Evolutionary conservation across 495 filamentous ascomycete genomes (phyloP).

Genomic region (Penicillium canescens): DNA sequence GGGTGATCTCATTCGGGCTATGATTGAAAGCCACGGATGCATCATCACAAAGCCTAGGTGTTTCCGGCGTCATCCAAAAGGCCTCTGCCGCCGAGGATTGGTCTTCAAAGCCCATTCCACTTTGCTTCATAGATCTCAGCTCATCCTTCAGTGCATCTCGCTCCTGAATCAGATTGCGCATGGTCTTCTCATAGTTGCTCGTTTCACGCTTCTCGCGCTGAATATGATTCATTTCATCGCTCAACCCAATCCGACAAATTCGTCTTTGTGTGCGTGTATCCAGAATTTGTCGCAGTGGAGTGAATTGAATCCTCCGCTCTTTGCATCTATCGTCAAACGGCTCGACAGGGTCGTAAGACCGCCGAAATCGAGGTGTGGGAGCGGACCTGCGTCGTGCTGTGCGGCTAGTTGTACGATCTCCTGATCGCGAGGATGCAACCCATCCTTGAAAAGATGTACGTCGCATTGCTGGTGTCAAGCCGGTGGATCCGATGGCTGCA

Average conservation of each 20-base stretch:
- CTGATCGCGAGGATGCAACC: constrained; percentile 7
- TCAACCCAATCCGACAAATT: constrained; percentile 68
- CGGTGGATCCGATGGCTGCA: constrained; percentile 48
- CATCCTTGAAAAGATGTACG: constrained; percentile 51
- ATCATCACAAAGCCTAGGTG: constrained; percentile 19
- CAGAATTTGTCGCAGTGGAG: constrained; percentile 67
- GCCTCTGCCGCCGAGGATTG: constrained; percentile 21
- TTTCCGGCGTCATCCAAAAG: constrained; percentile 22
- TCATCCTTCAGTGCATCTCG: constrained; percentile 52
- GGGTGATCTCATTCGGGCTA: not conserved
- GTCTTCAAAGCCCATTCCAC: constrained; percentile 26
- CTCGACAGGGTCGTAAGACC: constrained; percentile 28
- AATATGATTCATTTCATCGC: constrained; percentile 72
- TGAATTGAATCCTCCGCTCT: constrained; percentile 56
- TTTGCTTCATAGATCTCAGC: constrained; percentile 42
- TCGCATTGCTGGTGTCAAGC: constrained; percentile 66
- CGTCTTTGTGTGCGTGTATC: constrained; percentile 72
- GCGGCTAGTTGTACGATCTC: constrained; percentile 41
- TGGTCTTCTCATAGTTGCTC: constrained; percentile 49
- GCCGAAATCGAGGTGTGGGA: constrained; percentile 26
- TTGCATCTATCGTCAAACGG: constrained; percentile 24
- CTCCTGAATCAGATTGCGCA: constrained; percentile 40
- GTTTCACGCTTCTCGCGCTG: constrained; percentile 54
- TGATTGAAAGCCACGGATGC: constrained; percentile 12
- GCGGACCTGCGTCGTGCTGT: constrained; percentile 39